phyloP scores from a whole-genome alignment of 1,284 basidiomycete species.

The Cronartium quercuum region DNA sequence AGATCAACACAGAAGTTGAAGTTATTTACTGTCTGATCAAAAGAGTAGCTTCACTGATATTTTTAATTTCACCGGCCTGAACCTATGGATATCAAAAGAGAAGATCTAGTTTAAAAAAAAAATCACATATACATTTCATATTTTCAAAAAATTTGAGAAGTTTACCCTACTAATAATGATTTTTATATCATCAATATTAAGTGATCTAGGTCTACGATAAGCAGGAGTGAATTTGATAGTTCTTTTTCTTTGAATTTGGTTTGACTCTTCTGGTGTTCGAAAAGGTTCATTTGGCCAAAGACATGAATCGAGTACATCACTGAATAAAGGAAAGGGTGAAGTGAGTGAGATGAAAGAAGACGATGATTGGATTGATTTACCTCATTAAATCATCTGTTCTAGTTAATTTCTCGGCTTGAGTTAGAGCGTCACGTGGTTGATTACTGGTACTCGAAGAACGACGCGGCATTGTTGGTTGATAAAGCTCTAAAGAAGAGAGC shows the following conservation, averaged over 20 bases:
- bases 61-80: conserved; percentile 15
- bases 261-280: neutral
- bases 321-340: neutral
- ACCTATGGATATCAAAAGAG: neutral
- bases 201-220: conserved; percentile 13
- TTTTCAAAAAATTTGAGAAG: neutral
- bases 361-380: conserved; percentile 3
- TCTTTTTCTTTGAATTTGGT: neutral
- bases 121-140: too few species aligned
- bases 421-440: neutral
- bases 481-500: too few species aligned
- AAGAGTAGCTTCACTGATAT: conserved; percentile 14
- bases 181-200: conserved; percentile 17
- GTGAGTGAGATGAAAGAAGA: neutral
- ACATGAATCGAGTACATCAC: conserved; percentile 27
- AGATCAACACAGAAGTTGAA: neutral
- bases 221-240: conserved; percentile 29
- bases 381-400: conserved; percentile 30
- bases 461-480: neutral
- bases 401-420: conserved; percentile 25
- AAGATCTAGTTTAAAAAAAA: neutral
- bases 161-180: conserved; percentile 10
- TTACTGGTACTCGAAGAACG: too few species aligned
- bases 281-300: conserved; percentile 12
- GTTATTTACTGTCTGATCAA: conserved; percentile 9